phyloP scores from a whole-genome alignment of 495 filamentous ascomycete species.

The Talaromyces stipitatus region DNA sequence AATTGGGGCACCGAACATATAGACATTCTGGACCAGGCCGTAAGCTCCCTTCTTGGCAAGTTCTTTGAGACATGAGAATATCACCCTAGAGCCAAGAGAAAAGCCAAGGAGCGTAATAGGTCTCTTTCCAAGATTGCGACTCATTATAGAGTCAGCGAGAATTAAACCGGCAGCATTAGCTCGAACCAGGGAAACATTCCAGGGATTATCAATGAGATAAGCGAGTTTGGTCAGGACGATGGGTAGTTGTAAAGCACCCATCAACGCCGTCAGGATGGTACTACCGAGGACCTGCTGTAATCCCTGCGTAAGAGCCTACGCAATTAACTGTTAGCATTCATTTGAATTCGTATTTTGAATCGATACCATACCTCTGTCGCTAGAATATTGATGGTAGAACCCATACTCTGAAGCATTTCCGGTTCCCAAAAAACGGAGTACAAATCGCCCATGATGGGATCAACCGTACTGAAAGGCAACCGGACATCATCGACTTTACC shows the following conservation, averaged over 20 bases:
- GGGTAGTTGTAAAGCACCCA: conserved; percentile 90
- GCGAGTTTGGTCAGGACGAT: conserved; percentile 89
- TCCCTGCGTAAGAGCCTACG: conserved; percentile 87
- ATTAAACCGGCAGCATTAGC: conserved; percentile 87
- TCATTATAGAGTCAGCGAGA: conserved; percentile 87
- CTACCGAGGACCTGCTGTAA: conserved; percentile 91
- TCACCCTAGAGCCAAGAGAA: conserved; percentile 85
- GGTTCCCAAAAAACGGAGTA: conserved; percentile 98
- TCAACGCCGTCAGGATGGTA: conserved; percentile 79
- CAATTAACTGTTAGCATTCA: background rate
- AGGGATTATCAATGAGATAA: conserved; percentile 97
- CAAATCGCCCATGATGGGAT: conserved; percentile 96
- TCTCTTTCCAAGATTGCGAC: conserved; percentile 82
- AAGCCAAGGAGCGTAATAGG: conserved; percentile 96
- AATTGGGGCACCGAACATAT: conserved; percentile 85
- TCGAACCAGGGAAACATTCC: conserved; percentile 87
- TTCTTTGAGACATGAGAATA: conserved; percentile 86
- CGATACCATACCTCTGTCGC: conserved; percentile 74
- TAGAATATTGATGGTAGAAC: conserved; percentile 95
- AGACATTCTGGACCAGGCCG: conserved; percentile 91
- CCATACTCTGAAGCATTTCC: conserved; percentile 95
- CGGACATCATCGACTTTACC: conserved; percentile 96
- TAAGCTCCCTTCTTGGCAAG: conserved; percentile 80
- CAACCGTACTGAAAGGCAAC: conserved; percentile 88
- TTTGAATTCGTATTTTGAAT: conserved; percentile 7